A percentile compares a stretch with the other conserved stretches of the same genome.
These are phyloP conservation scores for Coemansia sp. DNA, from an alignment of 192 early-diverging fungal species.

Conservation along the genomic window DNA sequence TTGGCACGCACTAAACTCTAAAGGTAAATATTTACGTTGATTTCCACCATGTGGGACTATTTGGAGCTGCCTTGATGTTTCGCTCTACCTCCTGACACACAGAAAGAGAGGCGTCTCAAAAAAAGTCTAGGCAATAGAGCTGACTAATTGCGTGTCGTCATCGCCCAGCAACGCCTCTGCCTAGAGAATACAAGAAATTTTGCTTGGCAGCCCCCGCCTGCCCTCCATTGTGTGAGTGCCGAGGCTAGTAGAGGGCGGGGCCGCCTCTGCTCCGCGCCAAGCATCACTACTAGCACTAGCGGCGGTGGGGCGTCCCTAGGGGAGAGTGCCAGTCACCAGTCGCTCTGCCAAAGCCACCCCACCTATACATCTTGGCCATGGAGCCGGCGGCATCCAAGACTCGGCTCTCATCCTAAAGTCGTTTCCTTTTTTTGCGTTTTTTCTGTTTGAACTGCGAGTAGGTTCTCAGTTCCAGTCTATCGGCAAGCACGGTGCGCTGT, in stretches of 20 bases:
- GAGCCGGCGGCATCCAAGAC: background rate
- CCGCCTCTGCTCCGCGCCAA: conserved; percentile 4
- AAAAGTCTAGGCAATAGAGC: background rate
- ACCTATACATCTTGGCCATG: background rate
- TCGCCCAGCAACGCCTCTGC: background rate
- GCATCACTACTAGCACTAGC: background rate
- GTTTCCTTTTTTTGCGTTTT: background rate
- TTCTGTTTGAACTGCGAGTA: background rate
- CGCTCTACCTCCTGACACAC: background rate
- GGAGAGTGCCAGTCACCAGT: background rate
- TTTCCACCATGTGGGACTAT: background rate
- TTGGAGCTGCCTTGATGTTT: background rate
- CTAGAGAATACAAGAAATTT: background rate
- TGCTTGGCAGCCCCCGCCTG: background rate
- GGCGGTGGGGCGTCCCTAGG: background rate
- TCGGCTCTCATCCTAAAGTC: background rate
- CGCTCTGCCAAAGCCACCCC: background rate
- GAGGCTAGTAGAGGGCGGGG: background rate
- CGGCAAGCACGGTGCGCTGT: background rate
- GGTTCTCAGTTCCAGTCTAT: background rate
- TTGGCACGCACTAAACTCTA: background rate
- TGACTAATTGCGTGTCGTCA: conserved; percentile 5
- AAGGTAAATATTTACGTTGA: background rate
- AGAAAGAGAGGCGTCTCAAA: background rate
- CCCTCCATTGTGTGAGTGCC: background rate